phyloP scores from a whole-genome alignment of 2,329 filamentous ascomycete genomes.

The Epichloe brachyelytri region DNA sequence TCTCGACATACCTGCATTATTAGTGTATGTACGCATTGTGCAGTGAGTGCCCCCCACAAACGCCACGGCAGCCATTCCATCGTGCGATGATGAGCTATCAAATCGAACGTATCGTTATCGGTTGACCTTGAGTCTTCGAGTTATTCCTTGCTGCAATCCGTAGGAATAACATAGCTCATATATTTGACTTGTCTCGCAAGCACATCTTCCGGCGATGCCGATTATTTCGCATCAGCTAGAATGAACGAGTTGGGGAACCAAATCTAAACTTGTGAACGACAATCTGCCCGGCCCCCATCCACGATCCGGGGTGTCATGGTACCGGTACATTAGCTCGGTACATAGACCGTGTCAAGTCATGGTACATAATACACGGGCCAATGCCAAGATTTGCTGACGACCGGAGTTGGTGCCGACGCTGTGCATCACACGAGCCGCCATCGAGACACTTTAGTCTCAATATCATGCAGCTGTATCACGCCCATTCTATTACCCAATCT shows the following conservation, averaged over 20 bases:
- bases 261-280: too few relatives aligned
- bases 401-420: neutral
- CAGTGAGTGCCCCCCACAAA: neutral
- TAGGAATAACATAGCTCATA: too few relatives aligned
- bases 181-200: neutral
- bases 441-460: neutral
- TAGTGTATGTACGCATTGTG: neutral
- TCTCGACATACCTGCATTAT: constrained; percentile 7
- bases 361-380: too few relatives aligned
- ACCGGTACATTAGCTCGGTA: too few relatives aligned
- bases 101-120: neutral
- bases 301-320: too few relatives aligned
- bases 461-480: neutral
- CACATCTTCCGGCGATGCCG: neutral
- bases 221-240: neutral
- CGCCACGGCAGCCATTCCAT: neutral
- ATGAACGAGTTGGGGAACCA: neutral
- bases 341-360: too few relatives aligned
- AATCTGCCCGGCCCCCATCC: too few relatives aligned
- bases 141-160: neutral
- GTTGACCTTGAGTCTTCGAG: neutral
- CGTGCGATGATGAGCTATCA: neutral
- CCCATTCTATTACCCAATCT: neutral
- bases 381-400: neutral
- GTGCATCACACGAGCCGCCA: neutral